Evolutionary conservation across 768 basidiomycete genomes (phyloP), one percentile per base, ranked within the genome.

Genomic region (Chalciporus pseudorubinellus): DNA sequence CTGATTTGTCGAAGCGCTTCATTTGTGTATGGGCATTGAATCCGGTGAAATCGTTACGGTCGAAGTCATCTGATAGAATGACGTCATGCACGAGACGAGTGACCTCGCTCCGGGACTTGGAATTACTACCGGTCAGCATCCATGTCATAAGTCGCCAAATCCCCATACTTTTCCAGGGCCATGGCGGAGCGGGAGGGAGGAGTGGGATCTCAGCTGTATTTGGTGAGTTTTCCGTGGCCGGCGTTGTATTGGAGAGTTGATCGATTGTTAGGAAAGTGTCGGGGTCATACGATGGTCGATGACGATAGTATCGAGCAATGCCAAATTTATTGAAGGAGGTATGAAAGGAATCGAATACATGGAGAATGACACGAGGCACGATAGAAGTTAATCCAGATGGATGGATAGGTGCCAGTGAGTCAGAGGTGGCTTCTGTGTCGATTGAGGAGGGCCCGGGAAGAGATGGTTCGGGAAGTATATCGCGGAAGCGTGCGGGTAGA

Each of bases 401-500:
- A n/a, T n/a, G n/a, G n/a, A n/a, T n/a, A n/a, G n/a, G n/a, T n/a
- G n/a, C n/a, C n/a, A n/a, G n/a, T n/a, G n/a, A n/a, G n/a, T n/a
- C n/a, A n/a, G n/a, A n/a, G n/a, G n/a, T n/a, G n/a, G n/a, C n/a
- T n/a, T n/a, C n/a, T 14, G 28, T 11, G 19, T 40, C 6, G 20
- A 31, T 20, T 44, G 5, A 10, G 19, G 44, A 31, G n/a, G n/a
- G n/a, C n/a, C n/a, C n/a, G n/a, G 45, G 19, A n/a, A 46, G 40
- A 6, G 52, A 55, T 9, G 46, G 44, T 19, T 59, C 58, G 1
- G 59, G 60, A 4, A 58, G 59, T 19, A 42, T n/a, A 33, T 64
- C 63, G 16, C 50, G 21, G 42, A 52, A 62, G 11, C 28, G 28
- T 39, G 42, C 42, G 26, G 55, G 51, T 10, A 39, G 20, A 13